Percentiles rank a stretch among this genome's conserved stretches.
These are phyloP conservation scores for Parathielavia hyrcaniae DNA, from an alignment of 495 filamentous ascomycete species.

Conservation along the genomic window DNA sequence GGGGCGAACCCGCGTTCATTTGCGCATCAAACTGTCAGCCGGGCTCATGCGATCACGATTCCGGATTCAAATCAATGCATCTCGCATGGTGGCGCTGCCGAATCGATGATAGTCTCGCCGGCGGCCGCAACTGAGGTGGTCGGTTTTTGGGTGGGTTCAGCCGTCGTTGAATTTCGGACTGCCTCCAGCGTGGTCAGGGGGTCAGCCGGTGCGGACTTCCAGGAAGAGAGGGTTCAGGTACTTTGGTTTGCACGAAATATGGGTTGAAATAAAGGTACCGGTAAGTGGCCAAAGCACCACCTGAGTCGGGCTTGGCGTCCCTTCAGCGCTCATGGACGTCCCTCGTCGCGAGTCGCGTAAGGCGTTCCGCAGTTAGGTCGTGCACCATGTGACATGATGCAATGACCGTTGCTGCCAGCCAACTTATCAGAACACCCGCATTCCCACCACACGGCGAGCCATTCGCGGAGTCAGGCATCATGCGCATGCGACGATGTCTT, in stretches of 20 bases:
- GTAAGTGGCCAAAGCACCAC: background rate
- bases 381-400: too few species aligned
- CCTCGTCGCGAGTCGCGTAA: conserved; percentile 23
- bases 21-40: conserved; percentile 30
- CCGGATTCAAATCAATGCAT: conserved; percentile 35
- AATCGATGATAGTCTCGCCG: conserved; percentile 28
- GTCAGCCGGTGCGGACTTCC: too few species aligned
- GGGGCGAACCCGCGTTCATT: conserved; percentile 37
- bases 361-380: too few species aligned
- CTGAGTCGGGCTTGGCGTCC: conserved; percentile 10
- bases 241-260: background rate
- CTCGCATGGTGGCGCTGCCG: conserved; percentile 29
- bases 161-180: conserved; percentile 29
- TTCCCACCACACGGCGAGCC: too few species aligned
- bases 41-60: conserved; percentile 37
- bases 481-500: conserved; percentile 38
- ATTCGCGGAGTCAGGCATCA: conserved; percentile 19
- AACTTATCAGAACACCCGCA: too few species aligned
- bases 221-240: too few species aligned
- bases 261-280: conserved; percentile 8
- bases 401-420: too few species aligned
- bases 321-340: conserved; percentile 6
- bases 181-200: conserved; percentile 12
- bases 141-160: conserved; percentile 20
- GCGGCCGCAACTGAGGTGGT: conserved; percentile 14